Percentiles rank a stretch among this genome's conserved stretches.
phyloP scores from a whole-genome alignment of 2,329 filamentous ascomycete species.

The Didymella pomorum region DNA sequence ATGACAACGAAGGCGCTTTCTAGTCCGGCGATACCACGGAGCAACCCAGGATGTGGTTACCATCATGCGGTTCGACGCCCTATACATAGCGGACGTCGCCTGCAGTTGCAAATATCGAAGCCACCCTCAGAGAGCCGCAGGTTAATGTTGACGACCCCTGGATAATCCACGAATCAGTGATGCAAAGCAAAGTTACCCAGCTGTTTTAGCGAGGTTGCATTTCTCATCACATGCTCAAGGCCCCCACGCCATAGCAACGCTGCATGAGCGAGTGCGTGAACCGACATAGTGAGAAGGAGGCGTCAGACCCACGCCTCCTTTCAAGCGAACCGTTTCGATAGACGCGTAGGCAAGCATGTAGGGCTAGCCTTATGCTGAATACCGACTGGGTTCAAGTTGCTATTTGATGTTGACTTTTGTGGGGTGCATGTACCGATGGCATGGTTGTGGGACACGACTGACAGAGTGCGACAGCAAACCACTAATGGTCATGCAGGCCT shows the following conservation, averaged over 20 bases:
- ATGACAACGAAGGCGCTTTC: not conserved
- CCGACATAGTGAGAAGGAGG: not conserved
- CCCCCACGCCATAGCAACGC: not conserved
- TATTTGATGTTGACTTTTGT: not conserved
- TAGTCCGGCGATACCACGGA: not conserved
- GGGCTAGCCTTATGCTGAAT: slow-evolving; percentile 8
- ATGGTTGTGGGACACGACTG: not conserved
- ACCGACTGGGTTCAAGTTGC: not conserved
- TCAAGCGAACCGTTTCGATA: not conserved
- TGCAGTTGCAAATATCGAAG: not conserved
- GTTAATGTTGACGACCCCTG: not conserved
- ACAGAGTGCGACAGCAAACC: not conserved
- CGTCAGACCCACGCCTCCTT: not conserved
- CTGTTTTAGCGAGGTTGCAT: not conserved
- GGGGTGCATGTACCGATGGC: slow-evolving; percentile 1
- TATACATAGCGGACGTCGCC: not conserved
- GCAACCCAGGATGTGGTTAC: not conserved
- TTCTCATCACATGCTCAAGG: not conserved
- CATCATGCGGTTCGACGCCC: not conserved
- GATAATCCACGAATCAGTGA: not conserved
- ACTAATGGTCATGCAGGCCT: not conserved
- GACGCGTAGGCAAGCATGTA: not conserved
- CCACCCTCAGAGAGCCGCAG: not conserved
- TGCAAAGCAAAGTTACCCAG: not conserved
- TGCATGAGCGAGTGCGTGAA: not conserved